Base-by-base conservation (phyloP, 164 flowering plant genomes). In the Sedum album region DNA sequence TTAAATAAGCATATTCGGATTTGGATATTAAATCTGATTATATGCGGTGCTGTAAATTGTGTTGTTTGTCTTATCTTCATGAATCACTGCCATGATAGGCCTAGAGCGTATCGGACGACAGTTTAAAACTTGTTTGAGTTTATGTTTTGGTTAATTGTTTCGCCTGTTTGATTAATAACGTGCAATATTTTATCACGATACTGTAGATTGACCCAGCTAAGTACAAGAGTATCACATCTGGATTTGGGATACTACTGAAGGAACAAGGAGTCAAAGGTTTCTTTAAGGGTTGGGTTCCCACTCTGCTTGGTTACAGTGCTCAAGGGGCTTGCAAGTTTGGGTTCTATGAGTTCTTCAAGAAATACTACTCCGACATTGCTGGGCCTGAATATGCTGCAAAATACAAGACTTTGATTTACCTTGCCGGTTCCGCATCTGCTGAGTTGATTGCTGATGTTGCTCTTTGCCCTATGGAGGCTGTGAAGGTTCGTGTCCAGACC, bases 341-440 rank as follows among this genome's bases (percentile, higher is more conserved):
- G 18, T 44, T 44, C 48, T 44, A 44, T 44, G 48, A 44, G 18
- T 44, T 44, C 48, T 44, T 44, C 18, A 44, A 44, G 48, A 44
- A 44, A 17, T 44, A 44, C 17, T 44, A 44, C 48, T 81, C 90
- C 35, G 96, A 89, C 77, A 68, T 89, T 77, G 90, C 90, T 73
- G 96, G 96, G 31, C 88, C 96, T 2, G 92, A 89, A 71, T 71
- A 73, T 75, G 87, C 90, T 30, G 74, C 90, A 68, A 89, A 87
- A 18, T 44, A 44, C 48, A 44, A 15, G 48, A 44, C 48, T 44
- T 44, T 44, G 48, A 44, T 44, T 44, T 89, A 84, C 76, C 88
- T 89, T 70, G 96, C 92, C 69, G 92, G 92, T 21, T 86, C 96
- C 75, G 92, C 92, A 69, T 89, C 89, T 74, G 92, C 96, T 69